Conservation (phyloP, 768 basidiomycete genomes). For the Galerina sulciceps region DNA sequence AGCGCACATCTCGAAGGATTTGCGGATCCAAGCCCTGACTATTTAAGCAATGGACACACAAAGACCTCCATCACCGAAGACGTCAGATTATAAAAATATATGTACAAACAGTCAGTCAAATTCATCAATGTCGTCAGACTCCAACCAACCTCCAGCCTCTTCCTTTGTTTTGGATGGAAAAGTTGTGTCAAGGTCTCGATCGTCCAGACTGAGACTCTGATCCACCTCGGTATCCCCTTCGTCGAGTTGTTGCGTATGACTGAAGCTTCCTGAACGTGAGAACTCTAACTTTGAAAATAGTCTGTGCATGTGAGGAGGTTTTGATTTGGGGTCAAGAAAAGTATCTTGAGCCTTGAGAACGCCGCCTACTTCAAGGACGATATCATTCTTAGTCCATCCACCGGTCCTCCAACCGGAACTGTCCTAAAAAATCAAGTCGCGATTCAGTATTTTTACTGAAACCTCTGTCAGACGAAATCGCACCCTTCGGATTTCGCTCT, state of each 20-base stretch:
- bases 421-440: conserved; percentile 17
- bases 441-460: conserved; percentile 1
- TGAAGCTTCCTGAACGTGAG: conserved; percentile 34
- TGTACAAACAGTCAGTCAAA: conserved; percentile 17
- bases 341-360: conserved; percentile 54
- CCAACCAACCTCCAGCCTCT: conserved; percentile 52
- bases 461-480: conserved; percentile 3
- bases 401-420: conserved; percentile 31
- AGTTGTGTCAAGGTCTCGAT: conserved; percentile 14
- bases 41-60: neutral
- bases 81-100: neutral
- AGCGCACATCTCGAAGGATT: too few species aligned
- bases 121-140: conserved; percentile 64
- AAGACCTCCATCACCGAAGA: neutral
- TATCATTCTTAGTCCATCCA: conserved; percentile 54
- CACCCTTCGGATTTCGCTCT: conserved; percentile 24
- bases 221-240: conserved; percentile 34
- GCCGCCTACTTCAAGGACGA: conserved; percentile 63
- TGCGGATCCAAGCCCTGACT: too few species aligned
- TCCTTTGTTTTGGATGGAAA: conserved; percentile 4
- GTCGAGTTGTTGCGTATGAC: conserved; percentile 33
- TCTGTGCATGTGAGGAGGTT: conserved; percentile 19
- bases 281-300: conserved; percentile 61
- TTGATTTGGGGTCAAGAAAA: conserved; percentile 1
- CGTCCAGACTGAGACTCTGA: conserved; percentile 33